phyloP scores from a whole-genome alignment of 345 rosid species.

The Triadica sebifera region DNA sequence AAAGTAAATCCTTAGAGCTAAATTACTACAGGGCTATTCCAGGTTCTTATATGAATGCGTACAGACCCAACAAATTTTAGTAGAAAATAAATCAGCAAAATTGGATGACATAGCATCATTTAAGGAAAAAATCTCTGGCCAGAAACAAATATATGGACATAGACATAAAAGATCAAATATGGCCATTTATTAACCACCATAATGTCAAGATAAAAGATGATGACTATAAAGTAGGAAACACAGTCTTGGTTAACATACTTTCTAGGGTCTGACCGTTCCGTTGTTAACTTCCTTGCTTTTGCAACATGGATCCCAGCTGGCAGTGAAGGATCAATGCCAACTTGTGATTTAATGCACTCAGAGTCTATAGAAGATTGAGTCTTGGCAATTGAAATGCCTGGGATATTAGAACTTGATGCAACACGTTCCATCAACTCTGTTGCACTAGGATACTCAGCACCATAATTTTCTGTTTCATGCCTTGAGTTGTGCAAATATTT shows the following conservation, averaged over 20 bases:
- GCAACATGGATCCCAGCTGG: constrained; percentile 27
- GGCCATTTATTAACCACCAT: not conserved
- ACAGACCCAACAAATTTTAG: not conserved
- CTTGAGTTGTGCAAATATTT: constrained; percentile 48
- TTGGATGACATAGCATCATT: not conserved
- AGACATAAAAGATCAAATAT: not conserved
- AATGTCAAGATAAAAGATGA: not conserved
- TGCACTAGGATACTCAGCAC: constrained; percentile 38
- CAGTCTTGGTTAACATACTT: constrained; percentile 11
- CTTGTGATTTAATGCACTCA: constrained; percentile 26
- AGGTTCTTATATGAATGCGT: not conserved
- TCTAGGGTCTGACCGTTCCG: constrained; percentile 22
- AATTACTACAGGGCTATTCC: not conserved
- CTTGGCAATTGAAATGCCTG: constrained; percentile 25
- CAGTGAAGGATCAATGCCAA: constrained; percentile 17
- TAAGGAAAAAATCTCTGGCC: not conserved
- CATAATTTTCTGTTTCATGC: constrained; percentile 42
- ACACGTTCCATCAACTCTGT: constrained; percentile 31
- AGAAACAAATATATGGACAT: constrained; percentile 2
- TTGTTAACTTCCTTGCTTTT: constrained; percentile 27
- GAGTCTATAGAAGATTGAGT: constrained; percentile 26
- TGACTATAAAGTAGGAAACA: not conserved
- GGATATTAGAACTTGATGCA: constrained; percentile 27
- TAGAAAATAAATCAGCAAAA: not conserved
- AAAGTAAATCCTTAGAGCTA: constrained; percentile 2